phyloP scores from a whole-genome alignment of 805 yeast species.

The Peterozyma toletana region DNA sequence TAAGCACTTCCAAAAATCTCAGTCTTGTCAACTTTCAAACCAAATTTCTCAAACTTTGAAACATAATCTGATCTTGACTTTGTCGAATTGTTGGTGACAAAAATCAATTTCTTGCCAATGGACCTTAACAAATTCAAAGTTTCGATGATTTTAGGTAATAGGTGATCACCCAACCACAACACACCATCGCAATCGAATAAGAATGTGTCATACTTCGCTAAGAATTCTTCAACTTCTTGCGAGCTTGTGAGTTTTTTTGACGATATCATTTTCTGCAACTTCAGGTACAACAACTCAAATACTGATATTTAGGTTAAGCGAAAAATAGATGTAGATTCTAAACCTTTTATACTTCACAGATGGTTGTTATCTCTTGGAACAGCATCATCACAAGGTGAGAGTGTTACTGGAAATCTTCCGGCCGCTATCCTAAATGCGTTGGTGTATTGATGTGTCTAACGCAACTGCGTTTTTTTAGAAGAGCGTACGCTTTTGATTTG shows the following conservation, averaged over 20 bases:
- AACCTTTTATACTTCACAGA: too few relatives aligned
- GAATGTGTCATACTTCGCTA: conserved; percentile 72
- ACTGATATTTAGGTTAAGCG: too few relatives aligned
- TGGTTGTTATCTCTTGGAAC: too few relatives aligned
- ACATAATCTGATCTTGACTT: conserved; percentile 78
- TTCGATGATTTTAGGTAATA: conserved; percentile 74
- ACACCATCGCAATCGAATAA: conserved; percentile 98
- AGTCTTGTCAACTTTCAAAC: conserved; percentile 37
- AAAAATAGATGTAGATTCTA: too few relatives aligned
- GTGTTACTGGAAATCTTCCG: too few relatives aligned
- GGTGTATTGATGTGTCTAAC: too few relatives aligned
- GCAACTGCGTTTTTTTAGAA: too few relatives aligned
- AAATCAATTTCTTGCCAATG: conserved; percentile 60
- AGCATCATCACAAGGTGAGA: too few relatives aligned
- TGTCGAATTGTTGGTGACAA: conserved; percentile 94
- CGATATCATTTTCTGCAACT: conserved; percentile 17
- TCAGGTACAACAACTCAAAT: too few relatives aligned
- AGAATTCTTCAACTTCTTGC: conserved; percentile 42
- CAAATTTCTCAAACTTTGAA: conserved; percentile 62
- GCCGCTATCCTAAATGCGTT: too few relatives aligned
- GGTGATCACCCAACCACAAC: conserved; percentile 81
- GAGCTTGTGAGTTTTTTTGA: conserved; percentile 42
- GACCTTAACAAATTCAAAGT: conserved; percentile 55
- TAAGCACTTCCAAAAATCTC: conserved; percentile 91
- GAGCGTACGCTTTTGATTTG: too few relatives aligned